Evolutionary conservation across 2,329 filamentous ascomycete genomes (phyloP).

Genomic region (Aspergillus uvarum): DNA sequence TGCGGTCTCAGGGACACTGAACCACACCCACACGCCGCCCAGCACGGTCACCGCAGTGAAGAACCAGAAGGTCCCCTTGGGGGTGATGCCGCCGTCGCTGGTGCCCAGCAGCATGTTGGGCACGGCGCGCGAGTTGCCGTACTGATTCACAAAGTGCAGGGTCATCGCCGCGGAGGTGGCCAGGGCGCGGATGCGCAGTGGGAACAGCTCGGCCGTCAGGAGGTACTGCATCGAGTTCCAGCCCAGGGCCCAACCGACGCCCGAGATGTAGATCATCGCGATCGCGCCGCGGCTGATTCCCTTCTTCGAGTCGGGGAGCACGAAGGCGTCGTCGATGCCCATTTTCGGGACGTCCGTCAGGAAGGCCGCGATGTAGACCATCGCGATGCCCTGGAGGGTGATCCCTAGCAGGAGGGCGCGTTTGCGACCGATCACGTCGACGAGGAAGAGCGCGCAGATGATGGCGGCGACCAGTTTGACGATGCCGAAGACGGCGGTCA

Average conservation of each 20-base stretch:
- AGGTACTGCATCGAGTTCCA: conserved; percentile 80
- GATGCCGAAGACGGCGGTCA: conserved; percentile 73
- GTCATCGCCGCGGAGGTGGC: conserved; percentile 73
- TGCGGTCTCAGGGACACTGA: conserved; percentile 66
- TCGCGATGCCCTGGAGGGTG: conserved; percentile 58
- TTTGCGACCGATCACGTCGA: conserved; percentile 76
- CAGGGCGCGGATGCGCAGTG: conserved; percentile 69
- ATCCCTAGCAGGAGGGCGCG: conserved; percentile 63
- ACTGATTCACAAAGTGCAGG: conserved; percentile 76
- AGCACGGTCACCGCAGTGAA: conserved; percentile 68
- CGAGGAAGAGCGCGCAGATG: conserved; percentile 72
- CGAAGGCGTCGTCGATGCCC: conserved; percentile 49
- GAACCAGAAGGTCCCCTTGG: conserved; percentile 73
- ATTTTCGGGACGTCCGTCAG: conserved; percentile 62
- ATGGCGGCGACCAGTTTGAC: conserved; percentile 69
- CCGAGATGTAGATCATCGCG: conserved; percentile 70
- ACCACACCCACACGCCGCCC: conserved; percentile 61
- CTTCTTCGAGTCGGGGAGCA: conserved; percentile 51
- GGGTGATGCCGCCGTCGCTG: conserved; percentile 44
- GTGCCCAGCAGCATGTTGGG: conserved; percentile 67
- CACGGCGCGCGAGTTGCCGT: conserved; percentile 72
- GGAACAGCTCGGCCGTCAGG: conserved; percentile 75
- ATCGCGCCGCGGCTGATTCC: conserved; percentile 63
- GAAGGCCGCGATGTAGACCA: conserved; percentile 64
- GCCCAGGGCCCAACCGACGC: conserved; percentile 67